Percentiles rank a stretch among this genome's conserved stretches.
Evolutionary conservation across 805 yeast genomes (phyloP).

Genomic region (Kodamaea laetipori): DNA sequence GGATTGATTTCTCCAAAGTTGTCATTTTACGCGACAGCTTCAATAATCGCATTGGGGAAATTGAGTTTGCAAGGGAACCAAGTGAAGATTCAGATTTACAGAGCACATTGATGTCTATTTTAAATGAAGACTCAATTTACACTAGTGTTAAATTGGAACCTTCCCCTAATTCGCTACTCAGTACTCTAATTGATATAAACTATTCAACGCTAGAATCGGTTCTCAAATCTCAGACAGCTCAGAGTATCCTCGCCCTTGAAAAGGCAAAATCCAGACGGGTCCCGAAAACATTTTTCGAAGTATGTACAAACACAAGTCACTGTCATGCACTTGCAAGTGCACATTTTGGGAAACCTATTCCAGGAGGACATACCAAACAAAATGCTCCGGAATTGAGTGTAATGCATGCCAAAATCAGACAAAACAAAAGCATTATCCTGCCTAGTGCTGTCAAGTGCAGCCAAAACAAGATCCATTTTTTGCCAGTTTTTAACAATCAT

Average conservation of each 20-base stretch:
- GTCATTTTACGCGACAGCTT: slow-evolving; percentile 14
- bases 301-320: slow-evolving; percentile 49
- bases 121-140: background rate
- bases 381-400: slow-evolving; percentile 6
- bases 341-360: slow-evolving; percentile 21
- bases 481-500: slow-evolving; percentile 39
- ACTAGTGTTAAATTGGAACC: background rate
- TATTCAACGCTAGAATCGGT: slow-evolving; percentile 7
- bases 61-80: slow-evolving; percentile 3
- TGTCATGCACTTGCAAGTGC: slow-evolving; percentile 26
- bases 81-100: background rate
- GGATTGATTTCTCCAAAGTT: slow-evolving; percentile 20
- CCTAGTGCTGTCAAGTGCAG: slow-evolving; percentile 26
- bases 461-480: slow-evolving; percentile 28
- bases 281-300: slow-evolving; percentile 48
- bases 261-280: slow-evolving; percentile 41
- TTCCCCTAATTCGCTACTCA: background rate
- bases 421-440: slow-evolving; percentile 16
- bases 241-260: slow-evolving; percentile 40
- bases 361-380: slow-evolving; percentile 12
- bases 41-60: background rate
- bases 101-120: background rate
- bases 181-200: slow-evolving; percentile 5
- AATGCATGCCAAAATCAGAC: slow-evolving; percentile 7
- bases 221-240: slow-evolving; percentile 37